Conservation (phyloP, 805 yeast genomes). For the Saturnispora serradocipensis region DNA sequence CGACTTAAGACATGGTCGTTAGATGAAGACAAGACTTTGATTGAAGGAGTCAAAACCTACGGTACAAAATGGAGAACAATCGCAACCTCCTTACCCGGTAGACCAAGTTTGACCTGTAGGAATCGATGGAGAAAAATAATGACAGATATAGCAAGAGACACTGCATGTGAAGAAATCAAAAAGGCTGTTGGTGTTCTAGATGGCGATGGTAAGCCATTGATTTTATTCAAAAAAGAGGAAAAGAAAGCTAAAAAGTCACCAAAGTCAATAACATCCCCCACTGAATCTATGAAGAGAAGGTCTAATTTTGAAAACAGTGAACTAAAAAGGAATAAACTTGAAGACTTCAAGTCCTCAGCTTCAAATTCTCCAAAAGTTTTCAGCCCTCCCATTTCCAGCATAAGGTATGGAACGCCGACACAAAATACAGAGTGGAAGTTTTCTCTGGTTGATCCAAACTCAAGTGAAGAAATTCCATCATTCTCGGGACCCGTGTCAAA, state of each 20-base stretch:
- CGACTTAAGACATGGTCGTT: conserved; percentile 71
- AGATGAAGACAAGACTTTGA: conserved; percentile 65
- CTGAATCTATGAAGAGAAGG: neutral
- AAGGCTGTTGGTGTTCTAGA: conserved; percentile 44
- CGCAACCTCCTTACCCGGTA: conserved; percentile 56
- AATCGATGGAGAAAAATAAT: conserved; percentile 87
- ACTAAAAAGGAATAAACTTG: conserved; percentile 1
- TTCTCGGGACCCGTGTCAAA: conserved; percentile 41
- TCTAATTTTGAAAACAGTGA: neutral
- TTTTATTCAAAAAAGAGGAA: conserved; percentile 7
- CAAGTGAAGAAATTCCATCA: conserved; percentile 35
- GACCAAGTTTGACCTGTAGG: conserved; percentile 85
- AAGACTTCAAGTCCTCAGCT: conserved; percentile 7
- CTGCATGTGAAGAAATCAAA: conserved; percentile 46
- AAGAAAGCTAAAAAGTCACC: neutral
- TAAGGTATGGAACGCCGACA: conserved; percentile 18
- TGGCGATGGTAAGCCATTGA: conserved; percentile 13
- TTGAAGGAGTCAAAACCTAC: conserved; percentile 54
- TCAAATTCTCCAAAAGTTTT: conserved; percentile 7
- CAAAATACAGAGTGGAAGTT: conserved; percentile 53
- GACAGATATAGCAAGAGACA: conserved; percentile 62
- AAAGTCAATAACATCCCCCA: neutral
- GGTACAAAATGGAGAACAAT: conserved; percentile 91
- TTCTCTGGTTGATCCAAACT: conserved; percentile 36
- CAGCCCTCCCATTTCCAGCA: conserved; percentile 4